Evolutionary conservation across 1,284 basidiomycete species (phyloP), one percentile per base, ranked within the genome.

Genomic region (Grifola frondosa): DNA sequence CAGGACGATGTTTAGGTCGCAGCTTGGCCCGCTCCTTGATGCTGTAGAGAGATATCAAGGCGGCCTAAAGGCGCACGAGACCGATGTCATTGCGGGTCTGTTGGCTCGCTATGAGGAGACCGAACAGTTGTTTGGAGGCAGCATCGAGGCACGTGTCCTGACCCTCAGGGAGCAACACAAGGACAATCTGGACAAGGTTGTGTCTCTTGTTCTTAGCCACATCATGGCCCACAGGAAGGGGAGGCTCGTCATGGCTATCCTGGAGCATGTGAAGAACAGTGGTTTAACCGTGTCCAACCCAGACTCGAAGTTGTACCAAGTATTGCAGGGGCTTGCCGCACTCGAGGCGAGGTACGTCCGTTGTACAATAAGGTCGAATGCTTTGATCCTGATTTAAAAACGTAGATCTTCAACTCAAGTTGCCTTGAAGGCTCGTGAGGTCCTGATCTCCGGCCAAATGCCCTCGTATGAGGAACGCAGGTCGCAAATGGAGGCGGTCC

Each of bases 391-490:
- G 30, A 49, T 50, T 39, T 4, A 20, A 19, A 26, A n/a, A 21
- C 13, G 19, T 52, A 88, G 87, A 57, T 91, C 91, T 6, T 94
- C 93, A 10, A 88, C 84, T 31, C 77, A 85, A 56, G 94, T 97
- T 39, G 83, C 95, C 3, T 74, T 99, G 58, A 99, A 97, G 71
- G 96, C 97, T 36, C 89, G 97, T 40, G 97, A 99, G 71, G 97
- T 98, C 9, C 79, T 97, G 49, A 97, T 99, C 58, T 79, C 91
- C 24, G 92, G 92, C 40, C 91, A 96, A 65, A 88, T 99, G 80
- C 97, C 97, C 12, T 97, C 93, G 26, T 95, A 94, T 62, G 92
- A 96, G 60, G 97, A 99, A 65, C 89, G 97, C 50, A 74, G 85
- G 41, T 73, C 81, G 20, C 97, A 99, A 69, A 96, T 99, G 88